Base-by-base conservation (phyloP, 2,329 filamentous ascomycete genomes). In the Apiospora kogelbergensis region DNA sequence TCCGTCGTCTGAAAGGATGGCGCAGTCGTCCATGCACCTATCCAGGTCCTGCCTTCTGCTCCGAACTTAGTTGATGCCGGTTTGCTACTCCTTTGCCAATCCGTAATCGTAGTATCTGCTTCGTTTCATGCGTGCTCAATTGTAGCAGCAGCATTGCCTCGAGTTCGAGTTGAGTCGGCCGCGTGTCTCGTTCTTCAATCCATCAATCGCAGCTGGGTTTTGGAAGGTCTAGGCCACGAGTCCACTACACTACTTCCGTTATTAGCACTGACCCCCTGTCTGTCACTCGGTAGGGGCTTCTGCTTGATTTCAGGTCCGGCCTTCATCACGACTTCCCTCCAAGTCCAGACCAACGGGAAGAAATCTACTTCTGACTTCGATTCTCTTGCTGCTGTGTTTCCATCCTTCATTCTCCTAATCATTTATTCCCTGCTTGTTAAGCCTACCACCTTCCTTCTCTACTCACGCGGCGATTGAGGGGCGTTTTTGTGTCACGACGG, bases 151-250 rank as follows among this genome's bases (percentile, higher is more conserved):
- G 15, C 46, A 33, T 57, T 57, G 48, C 26, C 26, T 57, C 15
- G 26, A 33, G 48, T 57, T 57, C 26, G 48, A 57, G 48, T 42
- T 15, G 42, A 45, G 42, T 22, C 17, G 53, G 53, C 53, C 53
- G 53, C 53, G 53, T 60, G 53, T 60, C 53, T 60, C 53, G n/a
- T 37, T 60, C 53, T 30, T 37, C 30, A n/a, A n/a, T 37, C 53
- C 13, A 37, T 60, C 53, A 60, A 60, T 60, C 53, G 53, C 53
- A 9, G 30, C 53, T 60, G 9, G 53, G 30, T 13, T 37, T 37
- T 60, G 6, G 53, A 22, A 60, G 53, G 53, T 60, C 53, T 60
- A 60, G 53, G 53, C 53, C 53, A 60, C 53, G 53, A 60, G 53
- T 60, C 53, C 53, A 60, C 53, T 60, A 60, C 53, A 30, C 53